Conservation (phyloP, 345 rosid genomes). For the Physaria fendleri region DNA sequence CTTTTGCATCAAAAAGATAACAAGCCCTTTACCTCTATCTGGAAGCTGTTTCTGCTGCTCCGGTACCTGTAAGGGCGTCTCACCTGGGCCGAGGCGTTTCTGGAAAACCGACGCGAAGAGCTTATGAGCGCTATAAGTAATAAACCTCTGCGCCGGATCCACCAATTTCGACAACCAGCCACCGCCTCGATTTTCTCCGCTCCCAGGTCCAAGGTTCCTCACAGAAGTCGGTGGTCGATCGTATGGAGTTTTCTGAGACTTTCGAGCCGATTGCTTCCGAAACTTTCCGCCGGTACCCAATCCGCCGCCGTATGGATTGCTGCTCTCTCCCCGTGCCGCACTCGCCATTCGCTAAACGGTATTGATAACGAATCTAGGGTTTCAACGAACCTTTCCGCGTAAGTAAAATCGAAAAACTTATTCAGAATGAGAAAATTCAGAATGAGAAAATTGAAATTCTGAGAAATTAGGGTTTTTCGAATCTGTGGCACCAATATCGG, state of each 20-base stretch:
- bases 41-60: conserved; percentile 30
- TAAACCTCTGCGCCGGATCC: conserved; percentile 85
- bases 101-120: conserved; percentile 67
- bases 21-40: conserved; percentile 33
- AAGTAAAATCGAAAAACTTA: conserved; percentile 19
- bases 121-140: conserved; percentile 66
- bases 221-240: conserved; percentile 53
- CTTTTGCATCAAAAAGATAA: not conserved
- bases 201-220: conserved; percentile 36
- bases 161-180: conserved; percentile 85
- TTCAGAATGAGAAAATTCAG: conserved; percentile 17
- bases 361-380: conserved; percentile 36
- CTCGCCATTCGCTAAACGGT: conserved; percentile 43
- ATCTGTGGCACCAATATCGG: conserved; percentile 26
- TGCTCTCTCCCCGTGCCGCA: conserved; percentile 38
- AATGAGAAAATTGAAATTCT: not conserved
- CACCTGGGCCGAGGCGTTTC: conserved; percentile 54
- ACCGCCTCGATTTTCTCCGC: conserved; percentile 20
- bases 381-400: conserved; percentile 23
- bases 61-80: conserved; percentile 17
- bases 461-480: conserved; percentile 44
- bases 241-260: conserved; percentile 59
- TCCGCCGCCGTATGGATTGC: conserved; percentile 35
- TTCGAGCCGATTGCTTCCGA: conserved; percentile 52
- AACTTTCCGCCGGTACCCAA: conserved; percentile 65